Conservation (phyloP, 176 grass and related monocot species). For the Triticum dicoccoides region DNA sequence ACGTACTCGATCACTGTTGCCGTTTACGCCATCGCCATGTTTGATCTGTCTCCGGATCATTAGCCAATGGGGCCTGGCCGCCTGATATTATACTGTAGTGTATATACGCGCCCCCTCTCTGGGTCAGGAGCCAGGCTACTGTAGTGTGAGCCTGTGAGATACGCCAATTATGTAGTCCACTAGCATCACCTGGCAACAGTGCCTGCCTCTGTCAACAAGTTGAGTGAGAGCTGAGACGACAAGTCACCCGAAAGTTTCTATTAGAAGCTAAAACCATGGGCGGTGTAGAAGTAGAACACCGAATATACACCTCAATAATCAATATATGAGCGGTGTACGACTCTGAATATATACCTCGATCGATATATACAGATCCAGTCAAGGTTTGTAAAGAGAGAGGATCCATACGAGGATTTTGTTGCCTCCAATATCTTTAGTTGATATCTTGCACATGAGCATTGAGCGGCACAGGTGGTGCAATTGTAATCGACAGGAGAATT, state of each 20-base stretch:
- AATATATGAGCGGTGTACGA: neutral
- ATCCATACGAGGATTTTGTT: neutral
- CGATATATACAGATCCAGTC: neutral
- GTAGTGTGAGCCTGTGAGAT: neutral
- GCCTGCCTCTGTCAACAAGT: neutral
- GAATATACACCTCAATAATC: neutral
- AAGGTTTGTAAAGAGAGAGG: neutral
- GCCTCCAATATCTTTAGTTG: neutral
- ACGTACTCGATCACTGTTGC: neutral
- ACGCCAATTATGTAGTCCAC: conserved; percentile 1
- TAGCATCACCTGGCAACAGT: conserved; percentile 27
- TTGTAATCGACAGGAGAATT: neutral
- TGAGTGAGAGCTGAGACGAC: neutral
- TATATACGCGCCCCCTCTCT: neutral
- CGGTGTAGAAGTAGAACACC: neutral
- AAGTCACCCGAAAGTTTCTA: neutral
- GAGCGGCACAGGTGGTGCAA: neutral
- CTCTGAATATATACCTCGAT: neutral
- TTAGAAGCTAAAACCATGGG: neutral
- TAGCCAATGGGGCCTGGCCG: neutral
- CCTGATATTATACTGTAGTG: neutral
- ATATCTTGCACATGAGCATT: neutral
- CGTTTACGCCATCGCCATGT: neutral
- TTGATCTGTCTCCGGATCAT: conserved; percentile 1
- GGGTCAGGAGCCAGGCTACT: neutral